phyloP scores from a whole-genome alignment of 257 asterid species.

The Agastache rugosa region DNA sequence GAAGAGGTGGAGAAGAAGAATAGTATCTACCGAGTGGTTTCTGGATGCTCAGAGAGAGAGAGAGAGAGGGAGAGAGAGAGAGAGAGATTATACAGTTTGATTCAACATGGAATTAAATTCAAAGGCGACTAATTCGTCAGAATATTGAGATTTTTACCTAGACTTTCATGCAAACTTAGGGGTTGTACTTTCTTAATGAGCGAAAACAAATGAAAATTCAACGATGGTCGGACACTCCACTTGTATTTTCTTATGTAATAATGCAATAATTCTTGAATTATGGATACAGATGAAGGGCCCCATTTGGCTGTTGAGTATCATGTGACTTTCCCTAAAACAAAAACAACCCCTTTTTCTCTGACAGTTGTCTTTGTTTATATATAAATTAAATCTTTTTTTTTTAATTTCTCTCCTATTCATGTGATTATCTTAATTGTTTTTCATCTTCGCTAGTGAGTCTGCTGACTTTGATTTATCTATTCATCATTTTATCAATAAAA shows the following conservation, averaged over 20 bases:
- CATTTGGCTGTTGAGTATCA: conserved; percentile 63
- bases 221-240: conserved; percentile 57
- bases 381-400: not conserved
- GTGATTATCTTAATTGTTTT: conserved; percentile 66
- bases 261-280: conserved; percentile 68
- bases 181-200: conserved; percentile 29
- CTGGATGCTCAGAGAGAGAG: conserved; percentile 42
- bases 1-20: not conserved
- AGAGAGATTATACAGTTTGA: conserved; percentile 27
- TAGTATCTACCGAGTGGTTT: conserved; percentile 7
- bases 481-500: not conserved
- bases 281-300: conserved; percentile 67
- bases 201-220: conserved; percentile 31
- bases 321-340: conserved; percentile 55
- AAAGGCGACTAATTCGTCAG: conserved; percentile 43
- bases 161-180: conserved; percentile 53
- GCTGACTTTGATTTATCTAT: conserved; percentile 28
- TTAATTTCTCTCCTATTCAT: conserved; percentile 2
- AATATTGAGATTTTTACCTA: conserved; percentile 40
- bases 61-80: conserved; percentile 34
- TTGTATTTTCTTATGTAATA: conserved; percentile 47
- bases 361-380: conserved; percentile 58
- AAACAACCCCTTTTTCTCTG: conserved; percentile 35
- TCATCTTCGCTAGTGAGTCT: conserved; percentile 49
- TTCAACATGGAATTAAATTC: conserved; percentile 58